Percentiles rank a stretch among this genome's conserved stretches.
These are phyloP conservation scores for Salinomyces thailandicus DNA, from an alignment of 2,329 filamentous ascomycete genomes.

Conservation along the genomic window DNA sequence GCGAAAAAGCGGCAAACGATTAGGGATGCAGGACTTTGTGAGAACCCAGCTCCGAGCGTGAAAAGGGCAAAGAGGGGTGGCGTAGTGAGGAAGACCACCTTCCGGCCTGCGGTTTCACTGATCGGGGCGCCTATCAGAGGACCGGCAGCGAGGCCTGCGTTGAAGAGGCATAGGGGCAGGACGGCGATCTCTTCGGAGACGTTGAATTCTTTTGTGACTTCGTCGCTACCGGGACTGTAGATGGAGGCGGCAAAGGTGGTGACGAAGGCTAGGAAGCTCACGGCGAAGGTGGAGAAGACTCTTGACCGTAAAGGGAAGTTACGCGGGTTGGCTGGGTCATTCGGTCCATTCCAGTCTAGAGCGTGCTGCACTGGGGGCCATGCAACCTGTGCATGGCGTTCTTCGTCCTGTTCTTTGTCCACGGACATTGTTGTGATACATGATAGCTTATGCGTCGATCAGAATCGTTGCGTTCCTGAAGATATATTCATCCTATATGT, in stretches of 20 bases:
- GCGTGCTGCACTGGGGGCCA: slow-evolving; percentile 1
- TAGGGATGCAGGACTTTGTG: slow-evolving; percentile 13
- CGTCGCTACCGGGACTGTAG: slow-evolving; percentile 20
- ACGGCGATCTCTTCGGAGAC: slow-evolving; percentile 24
- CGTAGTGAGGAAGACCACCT: slow-evolving; percentile 27
- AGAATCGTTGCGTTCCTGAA: too few species aligned
- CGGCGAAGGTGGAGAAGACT: slow-evolving; percentile 16
- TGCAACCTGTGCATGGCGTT: too few species aligned
- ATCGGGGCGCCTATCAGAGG: slow-evolving; percentile 28
- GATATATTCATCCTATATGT: too few species aligned
- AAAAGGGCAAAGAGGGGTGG: slow-evolving; percentile 29
- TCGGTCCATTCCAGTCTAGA: slow-evolving; percentile 17
- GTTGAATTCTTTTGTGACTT: slow-evolving; percentile 16
- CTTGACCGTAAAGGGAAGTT: slow-evolving; percentile 20
- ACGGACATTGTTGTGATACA: too few species aligned
- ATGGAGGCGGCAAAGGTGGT: slow-evolving; percentile 24
- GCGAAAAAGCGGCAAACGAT: slow-evolving; percentile 36
- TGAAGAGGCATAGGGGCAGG: slow-evolving; percentile 28
- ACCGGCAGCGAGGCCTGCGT: slow-evolving; percentile 28
- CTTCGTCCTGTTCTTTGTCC: too few species aligned
- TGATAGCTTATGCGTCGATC: too few species aligned
- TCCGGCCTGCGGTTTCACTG: slow-evolving; percentile 29
- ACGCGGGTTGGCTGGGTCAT: slow-evolving; percentile 23
- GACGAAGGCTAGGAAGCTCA: slow-evolving; percentile 22
- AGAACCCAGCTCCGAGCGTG: slow-evolving; percentile 24